A percentile compares a stretch with the other conserved stretches of the same genome.
Evolutionary conservation across 2,329 filamentous ascomycete species (phyloP).

Genomic region (Clarireedia monteithiana): DNA sequence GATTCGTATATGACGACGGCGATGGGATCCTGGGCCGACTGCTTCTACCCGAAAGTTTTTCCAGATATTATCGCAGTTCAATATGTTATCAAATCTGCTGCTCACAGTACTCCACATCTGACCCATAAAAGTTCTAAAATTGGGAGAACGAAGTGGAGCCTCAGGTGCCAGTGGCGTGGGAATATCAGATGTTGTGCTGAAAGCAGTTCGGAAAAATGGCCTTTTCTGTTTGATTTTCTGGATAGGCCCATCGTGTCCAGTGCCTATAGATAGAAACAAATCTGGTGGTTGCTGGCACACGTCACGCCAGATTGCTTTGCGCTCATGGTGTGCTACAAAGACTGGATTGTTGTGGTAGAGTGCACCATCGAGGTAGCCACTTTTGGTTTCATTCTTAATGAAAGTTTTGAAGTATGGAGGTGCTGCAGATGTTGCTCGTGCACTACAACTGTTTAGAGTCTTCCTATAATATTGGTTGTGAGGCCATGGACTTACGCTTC

Average conservation of each 20-base stretch:
- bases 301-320: slow-evolving; percentile 31
- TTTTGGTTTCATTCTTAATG: slow-evolving; percentile 38
- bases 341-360: slow-evolving; percentile 44
- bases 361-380: slow-evolving; percentile 42
- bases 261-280: slow-evolving; percentile 29
- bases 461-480: not conserved
- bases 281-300: slow-evolving; percentile 22
- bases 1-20: slow-evolving; percentile 3
- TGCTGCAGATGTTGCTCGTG: slow-evolving; percentile 42
- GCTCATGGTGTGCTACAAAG: slow-evolving; percentile 40
- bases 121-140: not conserved
- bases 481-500: slow-evolving; percentile 33
- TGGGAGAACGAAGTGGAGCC: not conserved
- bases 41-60: slow-evolving; percentile 13
- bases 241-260: slow-evolving; percentile 13
- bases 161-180: not conserved
- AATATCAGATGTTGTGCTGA: not conserved
- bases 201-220: not conserved
- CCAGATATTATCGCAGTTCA: slow-evolving; percentile 15
- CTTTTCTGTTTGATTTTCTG: not conserved
- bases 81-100: slow-evolving; percentile 10
- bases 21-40: not conserved
- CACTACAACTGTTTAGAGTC: slow-evolving; percentile 19
- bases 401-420: slow-evolving; percentile 45
- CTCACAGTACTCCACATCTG: slow-evolving; percentile 4